Evolutionary conservation across 2,329 filamentous ascomycete species (phyloP).

Genomic region (Rhinocladiella mackenziei): DNA sequence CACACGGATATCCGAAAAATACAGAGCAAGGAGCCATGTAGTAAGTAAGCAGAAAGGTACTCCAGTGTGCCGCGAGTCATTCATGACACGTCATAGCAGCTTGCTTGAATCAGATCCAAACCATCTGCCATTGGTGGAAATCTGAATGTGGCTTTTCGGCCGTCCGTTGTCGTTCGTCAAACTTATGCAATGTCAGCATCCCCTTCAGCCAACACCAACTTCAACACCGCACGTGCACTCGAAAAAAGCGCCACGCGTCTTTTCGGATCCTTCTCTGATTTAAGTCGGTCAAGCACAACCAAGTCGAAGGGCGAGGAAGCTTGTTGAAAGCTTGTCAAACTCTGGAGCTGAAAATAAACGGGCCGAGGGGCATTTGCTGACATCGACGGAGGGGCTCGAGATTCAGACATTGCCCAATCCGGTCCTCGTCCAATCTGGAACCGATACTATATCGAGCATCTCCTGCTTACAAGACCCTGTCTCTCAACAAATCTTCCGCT

Average conservation of each 20-base stretch:
- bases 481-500: neutral
- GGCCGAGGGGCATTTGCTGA: slow-evolving; percentile 15
- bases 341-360: neutral
- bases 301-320: neutral
- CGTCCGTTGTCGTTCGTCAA: too few relatives aligned
- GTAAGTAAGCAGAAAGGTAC: neutral
- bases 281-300: neutral
- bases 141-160: too few relatives aligned
- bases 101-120: too few relatives aligned
- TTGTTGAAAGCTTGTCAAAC: neutral
- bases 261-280: too few relatives aligned
- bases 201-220: too few relatives aligned
- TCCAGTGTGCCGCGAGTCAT: neutral
- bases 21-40: neutral
- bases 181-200: too few relatives aligned
- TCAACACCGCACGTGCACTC: neutral
- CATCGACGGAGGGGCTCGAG: slow-evolving; percentile 7
- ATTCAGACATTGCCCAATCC: slow-evolving; percentile 12
- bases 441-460: slow-evolving; percentile 16
- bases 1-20: too few relatives aligned
- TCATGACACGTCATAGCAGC: neutral
- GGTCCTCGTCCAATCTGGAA: slow-evolving; percentile 10
- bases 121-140: too few relatives aligned
- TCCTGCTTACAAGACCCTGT: slow-evolving; percentile 17
- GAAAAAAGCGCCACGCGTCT: neutral